Base-by-base conservation (phyloP, 345 rosid species). In the Alliaria petiolata region DNA sequence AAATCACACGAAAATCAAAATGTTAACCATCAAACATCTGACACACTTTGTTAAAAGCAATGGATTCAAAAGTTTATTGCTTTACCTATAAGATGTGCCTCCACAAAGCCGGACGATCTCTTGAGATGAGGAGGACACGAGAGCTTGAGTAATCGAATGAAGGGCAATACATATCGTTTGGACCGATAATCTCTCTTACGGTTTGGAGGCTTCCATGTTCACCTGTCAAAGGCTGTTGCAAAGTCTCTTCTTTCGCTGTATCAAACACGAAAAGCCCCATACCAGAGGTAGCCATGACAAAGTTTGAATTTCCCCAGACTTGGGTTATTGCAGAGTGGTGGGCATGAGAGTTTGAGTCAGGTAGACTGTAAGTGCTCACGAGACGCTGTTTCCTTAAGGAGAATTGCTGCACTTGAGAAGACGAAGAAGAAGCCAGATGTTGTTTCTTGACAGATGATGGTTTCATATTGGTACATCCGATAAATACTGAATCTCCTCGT, bases 271-370 rank as follows among this genome's bases (percentile, higher is more conserved):
- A 92, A 22, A 95, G 81, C 16, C 99, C 98, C 46, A 74, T 76
- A 57, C 89, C 91, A 60, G 83, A 82, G 56, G 85, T 84, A 65
- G 89, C 97, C 97, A 95, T 92, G 76, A 88, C 93, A 36, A 81
- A 76, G 76, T 79, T 86, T 1, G 98, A 86, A 72, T 87, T 95
- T 36, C 99, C 99, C 99, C 99, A 95, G 4, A 92, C 98, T 82
- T 95, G 97, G 9, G 97, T 83, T 73, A 95, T 88, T 19, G 91
- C 97, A 15, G 91, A 79, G 80, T 83, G 71, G 69, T 82, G 78
- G 1, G 83, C 62, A 78, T 89, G 90, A 44, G 81, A 66, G 57
- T 81, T 81, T 20, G 90, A 82, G 67, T 90, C 98, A 8, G 93
- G 96, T 69, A 89, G 80, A 44, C 79, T 55, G 64, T 85, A 90